Percentiles rank a stretch among this genome's conserved stretches.
Conservation (phyloP, 139 green algal species). For the Picochlorum sp. region DNA sequence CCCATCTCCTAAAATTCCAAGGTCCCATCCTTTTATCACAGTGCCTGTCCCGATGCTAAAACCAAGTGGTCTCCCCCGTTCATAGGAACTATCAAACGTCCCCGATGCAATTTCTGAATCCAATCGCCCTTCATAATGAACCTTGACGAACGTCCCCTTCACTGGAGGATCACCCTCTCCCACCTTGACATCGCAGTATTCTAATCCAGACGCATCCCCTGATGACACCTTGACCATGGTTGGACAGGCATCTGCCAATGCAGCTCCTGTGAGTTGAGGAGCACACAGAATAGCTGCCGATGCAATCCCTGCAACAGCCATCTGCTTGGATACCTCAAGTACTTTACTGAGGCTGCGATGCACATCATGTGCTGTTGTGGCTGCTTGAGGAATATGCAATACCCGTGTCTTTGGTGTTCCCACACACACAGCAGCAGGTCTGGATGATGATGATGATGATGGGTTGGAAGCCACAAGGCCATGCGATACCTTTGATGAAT, state of each 20-base stretch:
- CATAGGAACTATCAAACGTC: constrained; percentile 79
- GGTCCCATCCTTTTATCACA: constrained; percentile 57
- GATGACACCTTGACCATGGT: constrained; percentile 13
- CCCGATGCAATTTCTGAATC: constrained; percentile 37
- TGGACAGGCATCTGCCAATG: not conserved
- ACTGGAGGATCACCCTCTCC: not conserved
- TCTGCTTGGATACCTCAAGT: not conserved
- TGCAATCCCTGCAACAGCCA: not conserved
- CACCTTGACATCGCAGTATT: constrained; percentile 41
- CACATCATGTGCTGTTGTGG: too few relatives aligned
- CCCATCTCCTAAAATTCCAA: constrained; percentile 67
- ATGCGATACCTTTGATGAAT: not conserved
- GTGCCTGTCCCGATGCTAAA: constrained; percentile 47
- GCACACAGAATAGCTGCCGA: constrained; percentile 8
- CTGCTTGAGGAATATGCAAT: too few relatives aligned
- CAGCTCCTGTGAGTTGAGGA: not conserved
- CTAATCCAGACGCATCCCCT: constrained; percentile 30
- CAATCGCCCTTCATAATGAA: constrained; percentile 75
- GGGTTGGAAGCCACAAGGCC: not conserved
- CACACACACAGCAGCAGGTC: too few relatives aligned
- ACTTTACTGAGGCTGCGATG: not conserved
- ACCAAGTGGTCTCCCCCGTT: constrained; percentile 56
- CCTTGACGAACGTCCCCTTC: constrained; percentile 20
- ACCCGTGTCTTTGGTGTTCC: too few relatives aligned
- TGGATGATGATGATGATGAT: constrained; percentile 5